These are phyloP conservation scores for Ganoderma boninense DNA, from an alignment of 1,284 basidiomycete species.

Conservation along the genomic window DNA sequence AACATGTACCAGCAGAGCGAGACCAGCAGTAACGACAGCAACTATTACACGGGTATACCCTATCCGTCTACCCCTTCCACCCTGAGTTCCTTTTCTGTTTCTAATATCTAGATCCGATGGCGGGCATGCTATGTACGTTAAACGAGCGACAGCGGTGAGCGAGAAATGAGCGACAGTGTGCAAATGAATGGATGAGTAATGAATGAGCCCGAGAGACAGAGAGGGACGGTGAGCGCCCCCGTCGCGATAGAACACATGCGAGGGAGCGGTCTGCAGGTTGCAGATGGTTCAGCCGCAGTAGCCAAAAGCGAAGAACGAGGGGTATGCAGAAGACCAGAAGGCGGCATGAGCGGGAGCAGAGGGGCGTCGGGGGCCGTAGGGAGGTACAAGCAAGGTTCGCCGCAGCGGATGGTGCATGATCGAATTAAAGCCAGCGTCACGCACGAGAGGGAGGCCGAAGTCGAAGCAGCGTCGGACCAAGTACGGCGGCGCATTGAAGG, in stretches of 20 bases:
- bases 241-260: not conserved
- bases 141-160: constrained; percentile 2
- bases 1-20: not conserved
- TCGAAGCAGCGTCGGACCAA: constrained; percentile 1
- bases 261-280: not conserved
- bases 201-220: not conserved
- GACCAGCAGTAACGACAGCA: constrained; percentile 3
- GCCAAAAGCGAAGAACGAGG: not conserved
- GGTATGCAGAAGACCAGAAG: not conserved
- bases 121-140: not conserved
- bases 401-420: not conserved
- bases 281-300: not conserved
- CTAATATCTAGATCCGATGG: not conserved
- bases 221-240: not conserved
- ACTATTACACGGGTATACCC: constrained; percentile 8
- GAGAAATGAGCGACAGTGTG: constrained; percentile 3
- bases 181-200: constrained; percentile 5
- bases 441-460: not conserved
- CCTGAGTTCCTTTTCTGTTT: not conserved
- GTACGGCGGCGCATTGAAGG: not conserved
- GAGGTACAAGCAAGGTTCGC: not conserved
- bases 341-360: not conserved
- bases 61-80: not conserved
- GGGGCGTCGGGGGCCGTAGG: not conserved
- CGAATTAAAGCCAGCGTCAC: constrained; percentile 2